Percentiles rank a stretch among this genome's conserved stretches.
phyloP scores from a whole-genome alignment of 805 yeast species.

The Helenozyma baotianmanensis region DNA sequence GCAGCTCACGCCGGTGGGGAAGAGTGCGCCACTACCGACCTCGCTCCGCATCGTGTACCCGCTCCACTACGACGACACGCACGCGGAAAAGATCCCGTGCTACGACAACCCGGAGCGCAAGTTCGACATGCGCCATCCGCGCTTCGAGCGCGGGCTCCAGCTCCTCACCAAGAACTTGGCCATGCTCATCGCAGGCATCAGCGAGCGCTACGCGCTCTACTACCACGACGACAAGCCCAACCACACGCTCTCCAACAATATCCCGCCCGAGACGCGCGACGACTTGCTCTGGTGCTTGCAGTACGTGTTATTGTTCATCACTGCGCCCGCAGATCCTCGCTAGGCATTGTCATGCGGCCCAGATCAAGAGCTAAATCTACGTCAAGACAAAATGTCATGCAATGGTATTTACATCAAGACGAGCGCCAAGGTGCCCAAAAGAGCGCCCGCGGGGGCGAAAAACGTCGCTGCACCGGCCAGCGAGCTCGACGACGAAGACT shows the following conservation, averaged over 20 bases:
- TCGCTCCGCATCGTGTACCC: constrained; percentile 18
- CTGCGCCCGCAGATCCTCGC: constrained; percentile 14
- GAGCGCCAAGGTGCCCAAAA: constrained; percentile 31
- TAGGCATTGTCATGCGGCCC: neutral
- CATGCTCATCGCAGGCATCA: constrained; percentile 19
- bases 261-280: constrained; percentile 37
- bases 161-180: constrained; percentile 30
- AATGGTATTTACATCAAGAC: constrained; percentile 28
- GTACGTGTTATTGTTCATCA: constrained; percentile 30
- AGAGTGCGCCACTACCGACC: constrained; percentile 3
- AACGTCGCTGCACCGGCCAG: constrained; percentile 11
- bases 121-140: constrained; percentile 2
- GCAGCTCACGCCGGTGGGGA: constrained; percentile 3
- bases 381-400: too few relatives aligned
- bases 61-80: constrained; percentile 21
- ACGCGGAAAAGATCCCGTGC: constrained; percentile 16
- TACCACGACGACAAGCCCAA: constrained; percentile 4
- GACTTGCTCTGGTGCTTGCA: constrained; percentile 39
- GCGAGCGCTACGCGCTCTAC: constrained; percentile 13
- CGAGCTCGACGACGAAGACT: constrained; percentile 1
- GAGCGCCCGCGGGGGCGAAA: constrained; percentile 27
- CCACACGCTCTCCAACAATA: constrained; percentile 11
- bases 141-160: constrained; percentile 30
- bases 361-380: too few relatives aligned
- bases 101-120: constrained; percentile 4